These are phyloP conservation scores for Aspergillus fijiensis DNA, from an alignment of 2,329 filamentous ascomycete species.

Conservation along the genomic window DNA sequence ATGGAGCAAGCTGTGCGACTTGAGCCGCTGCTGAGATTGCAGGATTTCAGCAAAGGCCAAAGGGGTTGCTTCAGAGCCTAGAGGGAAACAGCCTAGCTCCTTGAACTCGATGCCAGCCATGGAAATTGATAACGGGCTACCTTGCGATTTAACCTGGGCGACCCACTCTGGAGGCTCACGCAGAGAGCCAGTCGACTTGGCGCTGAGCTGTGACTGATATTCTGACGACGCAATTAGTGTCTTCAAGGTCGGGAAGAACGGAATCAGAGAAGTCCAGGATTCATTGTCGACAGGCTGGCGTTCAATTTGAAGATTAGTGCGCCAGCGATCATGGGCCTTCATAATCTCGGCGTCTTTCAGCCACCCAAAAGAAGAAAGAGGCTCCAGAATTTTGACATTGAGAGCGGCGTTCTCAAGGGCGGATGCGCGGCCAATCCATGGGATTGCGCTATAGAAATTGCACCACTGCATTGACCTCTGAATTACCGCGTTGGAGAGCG, in stretches of 20 bases:
- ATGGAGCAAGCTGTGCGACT: constrained; percentile 43
- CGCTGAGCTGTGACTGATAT: constrained; percentile 4
- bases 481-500: constrained; percentile 43
- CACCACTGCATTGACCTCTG: constrained; percentile 49
- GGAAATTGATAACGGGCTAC: constrained; percentile 41
- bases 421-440: constrained; percentile 44
- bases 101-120: constrained; percentile 39
- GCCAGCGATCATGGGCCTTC: constrained; percentile 45
- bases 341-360: constrained; percentile 49
- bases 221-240: constrained; percentile 29
- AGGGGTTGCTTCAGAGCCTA: constrained; percentile 44
- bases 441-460: constrained; percentile 47
- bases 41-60: constrained; percentile 48
- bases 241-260: constrained; percentile 29
- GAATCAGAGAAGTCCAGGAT: constrained; percentile 29
- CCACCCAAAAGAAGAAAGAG: constrained; percentile 49
- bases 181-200: constrained; percentile 16
- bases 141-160: constrained; percentile 31
- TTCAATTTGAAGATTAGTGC: constrained; percentile 30
- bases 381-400: constrained; percentile 36
- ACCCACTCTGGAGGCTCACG: constrained; percentile 36
- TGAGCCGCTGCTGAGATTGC: constrained; percentile 45
- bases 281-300: constrained; percentile 8
- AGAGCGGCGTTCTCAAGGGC: constrained; percentile 38
- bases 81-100: constrained; percentile 48